Evolutionary conservation across 139 green algal genomes (phyloP), one percentile per base, ranked within the genome.

Genomic region (Deuterostichococcus epilithicus): DNA sequence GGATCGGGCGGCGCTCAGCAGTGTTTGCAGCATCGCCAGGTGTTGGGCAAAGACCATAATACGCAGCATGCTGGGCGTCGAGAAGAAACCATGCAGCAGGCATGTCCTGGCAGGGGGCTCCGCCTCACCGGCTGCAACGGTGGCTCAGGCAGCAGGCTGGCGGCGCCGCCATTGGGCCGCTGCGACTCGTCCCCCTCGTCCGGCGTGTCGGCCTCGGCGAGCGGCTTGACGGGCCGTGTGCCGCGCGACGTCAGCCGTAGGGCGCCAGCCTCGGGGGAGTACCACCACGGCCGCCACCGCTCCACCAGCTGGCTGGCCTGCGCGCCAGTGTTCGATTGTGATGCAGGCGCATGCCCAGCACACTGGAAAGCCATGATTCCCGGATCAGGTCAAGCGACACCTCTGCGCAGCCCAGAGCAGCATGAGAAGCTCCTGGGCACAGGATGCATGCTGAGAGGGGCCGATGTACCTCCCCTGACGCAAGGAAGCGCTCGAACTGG

Each of bases 231-330:
- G 32, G 81, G 38, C 2, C 68, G 25, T 42, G 75, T 89, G 10
- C 86, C 86, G 20, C 36, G 37, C 3, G 75, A 36, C 5, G 68
- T 63, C 2, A 92, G 73, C 6, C 52, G 52, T 33, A 91, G 76
- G 13, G 68, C 36, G 0, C 33, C 63, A 5, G 85, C 88, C 52
- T 85, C 88, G 5, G 60, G 5, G 1, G 60, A 30, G 8, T 77
- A 58, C 88, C 88, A 92, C 88, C 88, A 92, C 32, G 88, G 88
- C 65, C 74, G 30, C 87, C 87, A 92, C 0, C 76, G 60, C 30
- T 77, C 4, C 18, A 91, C 37, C 32, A 80, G 58, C 1, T 63
- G 47, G 32, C 59, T 74, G 52, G 52, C 52, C 52, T 63, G 52
- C 52, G 28, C 8, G 52, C 13, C 52, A 52, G 42, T 52, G 42